Conservation (phyloP, 148 eudicot genomes). For the Amaranthus hypochondriacus region DNA sequence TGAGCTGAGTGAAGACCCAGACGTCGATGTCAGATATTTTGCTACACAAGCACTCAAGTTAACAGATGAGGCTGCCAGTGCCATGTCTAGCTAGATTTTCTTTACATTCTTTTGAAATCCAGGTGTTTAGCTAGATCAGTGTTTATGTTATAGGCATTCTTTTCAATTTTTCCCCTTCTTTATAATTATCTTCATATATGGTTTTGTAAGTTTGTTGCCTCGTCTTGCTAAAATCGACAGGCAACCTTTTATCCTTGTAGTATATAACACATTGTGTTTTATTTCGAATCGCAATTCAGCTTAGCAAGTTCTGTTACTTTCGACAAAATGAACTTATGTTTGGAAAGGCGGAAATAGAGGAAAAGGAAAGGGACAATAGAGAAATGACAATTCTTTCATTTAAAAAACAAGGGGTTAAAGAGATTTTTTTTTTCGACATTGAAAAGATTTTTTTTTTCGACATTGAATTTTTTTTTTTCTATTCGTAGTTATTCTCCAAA, state of each 20-base stretch:
- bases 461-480: too few species aligned
- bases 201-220: not conserved
- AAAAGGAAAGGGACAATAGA: too few species aligned
- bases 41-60: conserved; percentile 31
- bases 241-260: not conserved
- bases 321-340: too few species aligned
- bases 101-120: conserved; percentile 7
- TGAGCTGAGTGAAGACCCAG: conserved; percentile 39
- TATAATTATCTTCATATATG: not conserved
- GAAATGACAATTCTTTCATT: too few species aligned
- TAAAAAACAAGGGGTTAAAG: too few species aligned
- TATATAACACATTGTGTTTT: not conserved
- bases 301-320: too few species aligned
- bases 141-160: conserved; percentile 6
- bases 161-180: not conserved
- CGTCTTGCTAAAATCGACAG: not conserved
- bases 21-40: conserved; percentile 33
- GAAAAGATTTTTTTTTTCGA: too few species aligned
- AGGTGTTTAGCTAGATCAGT: conserved; percentile 24
- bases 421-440: too few species aligned
- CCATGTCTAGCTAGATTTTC: conserved; percentile 28
- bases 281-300: not conserved
- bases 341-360: too few species aligned
- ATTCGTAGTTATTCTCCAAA: too few species aligned
- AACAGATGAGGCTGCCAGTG: conserved; percentile 19